These are phyloP conservation scores for Neofusicoccum cordaticola DNA, from an alignment of 2,329 filamentous ascomycete genomes.

Conservation along the genomic window DNA sequence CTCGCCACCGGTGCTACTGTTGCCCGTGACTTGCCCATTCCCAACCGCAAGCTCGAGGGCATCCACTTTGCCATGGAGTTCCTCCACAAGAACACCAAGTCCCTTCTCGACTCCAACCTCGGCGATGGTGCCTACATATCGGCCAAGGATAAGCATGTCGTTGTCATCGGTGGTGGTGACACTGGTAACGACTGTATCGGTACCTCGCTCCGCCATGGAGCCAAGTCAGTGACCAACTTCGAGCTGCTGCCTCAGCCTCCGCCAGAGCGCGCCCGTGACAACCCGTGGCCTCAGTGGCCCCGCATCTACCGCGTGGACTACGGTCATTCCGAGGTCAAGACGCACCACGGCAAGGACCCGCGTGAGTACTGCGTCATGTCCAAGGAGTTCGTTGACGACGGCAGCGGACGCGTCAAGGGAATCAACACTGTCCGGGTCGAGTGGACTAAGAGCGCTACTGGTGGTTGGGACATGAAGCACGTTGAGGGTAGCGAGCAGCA, in stretches of 20 bases:
- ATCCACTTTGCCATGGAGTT: slow-evolving; percentile 98
- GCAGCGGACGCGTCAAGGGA: slow-evolving; percentile 82
- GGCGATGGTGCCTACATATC: slow-evolving; percentile 84
- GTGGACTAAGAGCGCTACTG: slow-evolving; percentile 85
- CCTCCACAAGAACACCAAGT: slow-evolving; percentile 96
- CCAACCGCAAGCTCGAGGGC: slow-evolving; percentile 80
- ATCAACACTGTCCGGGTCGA: slow-evolving; percentile 95
- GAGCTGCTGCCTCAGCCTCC: slow-evolving; percentile 92
- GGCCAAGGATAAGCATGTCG: slow-evolving; percentile 91
- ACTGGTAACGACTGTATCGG: slow-evolving; percentile 98
- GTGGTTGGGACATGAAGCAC: slow-evolving; percentile 99
- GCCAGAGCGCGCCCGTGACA: slow-evolving; percentile 83
- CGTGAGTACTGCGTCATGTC: slow-evolving; percentile 99
- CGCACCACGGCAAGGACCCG: slow-evolving; percentile 92
- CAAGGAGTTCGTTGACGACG: slow-evolving; percentile 91
- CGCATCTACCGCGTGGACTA: slow-evolving; percentile 98
- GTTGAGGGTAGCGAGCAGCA: slow-evolving; percentile 89
- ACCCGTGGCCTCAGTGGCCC: slow-evolving; percentile 98
- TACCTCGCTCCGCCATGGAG: slow-evolving; percentile 91
- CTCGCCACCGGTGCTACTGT: slow-evolving; percentile 92
- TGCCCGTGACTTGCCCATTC: slow-evolving; percentile 86
- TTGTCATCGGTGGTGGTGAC: slow-evolving; percentile 96
- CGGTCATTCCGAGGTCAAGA: slow-evolving; percentile 91
- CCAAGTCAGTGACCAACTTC: slow-evolving; percentile 95
- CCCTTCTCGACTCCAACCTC: slow-evolving; percentile 86